phyloP scores from a whole-genome alignment of 2,329 filamentous ascomycete genomes.

The Cercospora sesami region DNA sequence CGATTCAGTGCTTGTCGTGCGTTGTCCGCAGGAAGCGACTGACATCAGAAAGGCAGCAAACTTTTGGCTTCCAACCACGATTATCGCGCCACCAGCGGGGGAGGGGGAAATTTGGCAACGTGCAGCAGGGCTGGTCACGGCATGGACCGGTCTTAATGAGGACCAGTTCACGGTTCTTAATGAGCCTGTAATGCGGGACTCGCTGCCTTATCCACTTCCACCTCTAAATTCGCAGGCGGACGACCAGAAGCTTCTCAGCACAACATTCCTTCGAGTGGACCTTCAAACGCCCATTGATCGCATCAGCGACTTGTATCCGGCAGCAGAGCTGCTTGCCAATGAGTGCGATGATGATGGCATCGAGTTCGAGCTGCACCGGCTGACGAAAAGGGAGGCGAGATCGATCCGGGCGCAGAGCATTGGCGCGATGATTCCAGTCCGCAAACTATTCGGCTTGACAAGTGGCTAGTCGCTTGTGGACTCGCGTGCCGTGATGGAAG shows the following conservation, averaged over 20 bases:
- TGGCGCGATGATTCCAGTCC: not conserved
- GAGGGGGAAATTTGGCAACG: not conserved
- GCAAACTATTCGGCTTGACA: not conserved
- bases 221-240: not conserved
- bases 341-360: not conserved
- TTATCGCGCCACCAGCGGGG: not conserved
- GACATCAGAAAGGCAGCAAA: not conserved
- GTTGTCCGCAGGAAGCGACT: not conserved
- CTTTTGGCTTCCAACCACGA: slow-evolving; percentile 4
- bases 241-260: not conserved
- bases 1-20: not conserved
- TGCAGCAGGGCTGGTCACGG: not conserved
- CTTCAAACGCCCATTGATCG: not conserved
- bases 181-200: not conserved
- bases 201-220: not conserved
- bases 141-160: not conserved
- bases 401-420: not conserved
- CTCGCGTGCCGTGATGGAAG: not conserved
- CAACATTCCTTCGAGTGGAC: not conserved
- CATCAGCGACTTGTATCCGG: not conserved
- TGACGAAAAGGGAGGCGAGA: not conserved
- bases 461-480: not conserved
- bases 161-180: not conserved
- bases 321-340: not conserved
- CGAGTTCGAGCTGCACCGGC: not conserved